Percentiles rank a stretch among this genome's conserved stretches.
Conservation (phyloP, 2,329 filamentous ascomycete genomes). For the Daldinia eschscholtzii region DNA sequence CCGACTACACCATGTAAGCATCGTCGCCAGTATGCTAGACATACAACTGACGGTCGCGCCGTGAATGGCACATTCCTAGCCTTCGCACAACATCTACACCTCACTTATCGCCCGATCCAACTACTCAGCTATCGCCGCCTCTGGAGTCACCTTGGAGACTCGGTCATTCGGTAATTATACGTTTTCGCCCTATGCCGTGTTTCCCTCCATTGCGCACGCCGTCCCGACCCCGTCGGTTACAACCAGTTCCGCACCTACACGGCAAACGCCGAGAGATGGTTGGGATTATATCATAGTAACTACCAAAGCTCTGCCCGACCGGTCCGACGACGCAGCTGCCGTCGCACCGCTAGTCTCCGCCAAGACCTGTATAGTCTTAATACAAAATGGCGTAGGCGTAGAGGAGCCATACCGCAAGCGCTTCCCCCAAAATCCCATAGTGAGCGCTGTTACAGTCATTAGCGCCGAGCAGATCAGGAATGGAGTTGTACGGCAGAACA, state of each 20-base stretch:
- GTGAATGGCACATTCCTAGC: conserved; percentile 53
- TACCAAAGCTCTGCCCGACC: conserved; percentile 77
- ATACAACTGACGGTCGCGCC: conserved; percentile 18
- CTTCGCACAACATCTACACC: conserved; percentile 66
- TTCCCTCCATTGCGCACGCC: conserved; percentile 71
- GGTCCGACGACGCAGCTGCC: conserved; percentile 70
- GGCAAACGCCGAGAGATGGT: conserved; percentile 39
- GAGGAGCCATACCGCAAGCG: conserved; percentile 73
- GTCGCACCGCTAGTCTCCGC: conserved; percentile 70
- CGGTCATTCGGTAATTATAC: conserved; percentile 75
- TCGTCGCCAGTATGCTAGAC: conserved; percentile 3
- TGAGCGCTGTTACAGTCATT: conserved; percentile 77
- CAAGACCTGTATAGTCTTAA: conserved; percentile 71
- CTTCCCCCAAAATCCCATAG: conserved; percentile 70
- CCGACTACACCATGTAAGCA: conserved; percentile 69
- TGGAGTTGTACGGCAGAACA: conserved; percentile 75
- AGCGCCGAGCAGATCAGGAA: conserved; percentile 74
- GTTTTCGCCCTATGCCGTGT: conserved; percentile 73
- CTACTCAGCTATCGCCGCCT: conserved; percentile 71
- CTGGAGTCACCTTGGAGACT: conserved; percentile 74
- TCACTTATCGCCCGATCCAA: conserved; percentile 82
- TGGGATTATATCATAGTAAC: conserved; percentile 79
- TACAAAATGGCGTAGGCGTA: conserved; percentile 79
- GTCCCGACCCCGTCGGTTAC: conserved; percentile 47
- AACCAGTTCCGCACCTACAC: conserved; percentile 22